Conservation (phyloP, 331 rosid genomes). For the Acacia concinna region DNA sequence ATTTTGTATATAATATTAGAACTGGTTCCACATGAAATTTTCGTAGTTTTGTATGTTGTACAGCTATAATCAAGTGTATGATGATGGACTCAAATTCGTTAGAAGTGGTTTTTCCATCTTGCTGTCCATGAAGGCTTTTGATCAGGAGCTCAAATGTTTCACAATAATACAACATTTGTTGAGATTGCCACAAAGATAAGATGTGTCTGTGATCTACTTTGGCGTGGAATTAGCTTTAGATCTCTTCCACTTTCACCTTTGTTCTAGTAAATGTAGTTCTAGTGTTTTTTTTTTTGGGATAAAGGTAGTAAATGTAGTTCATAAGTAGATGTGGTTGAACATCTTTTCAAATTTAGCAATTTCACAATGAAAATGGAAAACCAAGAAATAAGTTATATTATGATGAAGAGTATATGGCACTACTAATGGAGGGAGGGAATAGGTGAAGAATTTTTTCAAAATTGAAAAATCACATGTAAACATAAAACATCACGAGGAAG, state of each 20-base stretch:
- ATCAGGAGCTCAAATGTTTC: background rate
- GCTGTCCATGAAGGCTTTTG: background rate
- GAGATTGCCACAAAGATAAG: background rate
- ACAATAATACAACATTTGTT: background rate
- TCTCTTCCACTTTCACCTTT: background rate
- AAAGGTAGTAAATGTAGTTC: background rate
- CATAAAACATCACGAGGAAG: background rate
- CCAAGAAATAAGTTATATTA: background rate
- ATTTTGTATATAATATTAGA: constrained; percentile 4
- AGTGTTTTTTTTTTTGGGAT: too few species aligned
- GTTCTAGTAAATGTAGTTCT: background rate
- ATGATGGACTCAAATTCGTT: background rate
- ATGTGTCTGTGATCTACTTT: background rate
- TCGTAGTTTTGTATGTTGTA: background rate
- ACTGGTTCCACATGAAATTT: background rate
- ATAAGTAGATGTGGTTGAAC: background rate
- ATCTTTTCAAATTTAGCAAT: background rate
- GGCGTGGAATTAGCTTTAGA: background rate
- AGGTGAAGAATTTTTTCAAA: background rate
- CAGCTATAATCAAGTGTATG: background rate
- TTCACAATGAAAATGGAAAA: background rate
- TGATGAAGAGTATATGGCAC: background rate
- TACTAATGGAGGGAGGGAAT: background rate
- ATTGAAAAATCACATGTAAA: background rate
- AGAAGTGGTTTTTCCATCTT: background rate